Conservation (phyloP, 371 early-diverging fungal species). For the Mucor circinelloides region DNA sequence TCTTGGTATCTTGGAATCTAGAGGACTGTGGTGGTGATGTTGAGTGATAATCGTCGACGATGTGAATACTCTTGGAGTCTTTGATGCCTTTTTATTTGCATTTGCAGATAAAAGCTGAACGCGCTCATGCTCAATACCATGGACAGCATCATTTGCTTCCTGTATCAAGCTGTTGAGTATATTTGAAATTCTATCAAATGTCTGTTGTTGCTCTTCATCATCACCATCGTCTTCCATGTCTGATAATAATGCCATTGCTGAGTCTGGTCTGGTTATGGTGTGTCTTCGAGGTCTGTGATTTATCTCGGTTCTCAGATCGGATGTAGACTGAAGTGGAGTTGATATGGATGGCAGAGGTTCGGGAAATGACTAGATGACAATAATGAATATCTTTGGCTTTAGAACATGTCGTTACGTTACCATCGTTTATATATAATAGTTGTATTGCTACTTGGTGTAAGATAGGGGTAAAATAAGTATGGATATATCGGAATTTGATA, state of each 20-base stretch:
- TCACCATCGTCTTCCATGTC: slow-evolving; percentile 31
- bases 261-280: slow-evolving; percentile 48
- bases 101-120: slow-evolving; percentile 13
- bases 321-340: slow-evolving; percentile 21
- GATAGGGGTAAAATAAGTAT: not conserved
- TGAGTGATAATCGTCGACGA: slow-evolving; percentile 11
- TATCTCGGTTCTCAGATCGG: not conserved
- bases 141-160: slow-evolving; percentile 50
- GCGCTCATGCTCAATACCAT: slow-evolving; percentile 39
- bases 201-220: slow-evolving; percentile 30
- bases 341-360: slow-evolving; percentile 37
- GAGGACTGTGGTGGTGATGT: not conserved
- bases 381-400: not conserved
- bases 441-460: not conserved
- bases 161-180: slow-evolving; percentile 44
- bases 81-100: slow-evolving; percentile 7
- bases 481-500: not conserved
- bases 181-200: slow-evolving; percentile 48
- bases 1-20: slow-evolving; percentile 33
- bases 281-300: slow-evolving; percentile 30
- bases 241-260: slow-evolving; percentile 38
- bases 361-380: slow-evolving; percentile 5
- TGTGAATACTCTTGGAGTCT: slow-evolving; percentile 1
- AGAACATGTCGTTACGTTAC: not conserved
- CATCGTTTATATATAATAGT: slow-evolving; percentile 3